Percentiles rank a stretch among this genome's conserved stretches.
Evolutionary conservation across 495 filamentous ascomycete genomes (phyloP).

Genomic region (Lasiosphaeria hispida): DNA sequence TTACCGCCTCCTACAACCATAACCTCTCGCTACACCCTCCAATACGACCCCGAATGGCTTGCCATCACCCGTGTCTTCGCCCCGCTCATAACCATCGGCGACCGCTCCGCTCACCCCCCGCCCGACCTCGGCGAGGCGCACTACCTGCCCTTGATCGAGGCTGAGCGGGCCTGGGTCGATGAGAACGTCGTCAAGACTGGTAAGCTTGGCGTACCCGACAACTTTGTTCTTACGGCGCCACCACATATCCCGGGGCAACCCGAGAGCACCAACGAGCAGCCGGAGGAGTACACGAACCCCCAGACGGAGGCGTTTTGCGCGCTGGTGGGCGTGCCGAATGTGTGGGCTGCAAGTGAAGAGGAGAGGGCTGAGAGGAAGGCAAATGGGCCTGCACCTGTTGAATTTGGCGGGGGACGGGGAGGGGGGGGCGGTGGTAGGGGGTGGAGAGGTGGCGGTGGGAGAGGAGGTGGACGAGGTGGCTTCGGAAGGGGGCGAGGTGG

Average conservation of each 20-base stretch:
- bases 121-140: slow-evolving; percentile 58
- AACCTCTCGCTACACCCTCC: slow-evolving; percentile 45
- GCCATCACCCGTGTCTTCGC: slow-evolving; percentile 84
- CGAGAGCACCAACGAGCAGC: slow-evolving; percentile 43
- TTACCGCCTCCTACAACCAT: background rate
- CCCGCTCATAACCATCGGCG: slow-evolving; percentile 55
- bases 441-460: slow-evolving; percentile 33
- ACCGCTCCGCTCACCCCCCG: slow-evolving; percentile 46
- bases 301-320: slow-evolving; percentile 79
- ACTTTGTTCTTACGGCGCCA: slow-evolving; percentile 77
- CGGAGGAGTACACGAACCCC: slow-evolving; percentile 75
- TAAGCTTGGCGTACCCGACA: slow-evolving; percentile 65
- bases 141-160: slow-evolving; percentile 62
- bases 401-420: slow-evolving; percentile 33
- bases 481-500: slow-evolving; percentile 27
- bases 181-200: slow-evolving; percentile 61
- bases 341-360: slow-evolving; percentile 68
- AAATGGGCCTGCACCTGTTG: slow-evolving; percentile 34
- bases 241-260: slow-evolving; percentile 50
- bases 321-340: slow-evolving; percentile 71
- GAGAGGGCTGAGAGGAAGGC: slow-evolving; percentile 57
- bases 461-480: slow-evolving; percentile 40
- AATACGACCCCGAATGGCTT: slow-evolving; percentile 93
- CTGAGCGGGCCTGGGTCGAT: slow-evolving; percentile 71
- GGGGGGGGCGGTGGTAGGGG: slow-evolving; percentile 32